A percentile compares a stretch with the other conserved stretches of the same genome.
phyloP scores from a whole-genome alignment of 2,329 filamentous ascomycete genomes.

The Penicillium janthinellum region DNA sequence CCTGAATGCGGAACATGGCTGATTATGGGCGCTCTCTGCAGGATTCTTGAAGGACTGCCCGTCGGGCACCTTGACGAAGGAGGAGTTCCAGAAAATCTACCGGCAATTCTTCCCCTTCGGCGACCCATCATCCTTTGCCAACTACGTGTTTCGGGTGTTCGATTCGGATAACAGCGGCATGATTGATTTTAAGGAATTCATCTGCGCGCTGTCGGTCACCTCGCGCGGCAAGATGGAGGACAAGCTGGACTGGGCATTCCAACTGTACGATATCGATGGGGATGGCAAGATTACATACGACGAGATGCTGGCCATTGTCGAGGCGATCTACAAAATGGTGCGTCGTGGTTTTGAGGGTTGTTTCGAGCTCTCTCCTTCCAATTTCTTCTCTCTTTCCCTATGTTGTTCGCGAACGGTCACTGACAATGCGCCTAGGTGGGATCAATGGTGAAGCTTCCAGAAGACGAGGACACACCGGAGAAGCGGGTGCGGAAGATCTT shows the following conservation, averaged over 20 bases:
- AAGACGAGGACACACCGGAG: constrained; percentile 98
- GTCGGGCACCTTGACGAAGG: constrained; percentile 92
- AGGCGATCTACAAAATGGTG: constrained; percentile 99
- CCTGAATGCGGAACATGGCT: neutral
- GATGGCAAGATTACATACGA: constrained; percentile 99
- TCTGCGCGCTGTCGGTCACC: constrained; percentile 95
- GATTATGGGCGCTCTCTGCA: constrained; percentile 40
- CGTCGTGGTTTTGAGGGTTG: constrained; percentile 13
- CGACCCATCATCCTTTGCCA: constrained; percentile 94
- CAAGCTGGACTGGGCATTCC: constrained; percentile 98
- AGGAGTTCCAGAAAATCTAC: constrained; percentile 99
- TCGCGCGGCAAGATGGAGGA: constrained; percentile 99
- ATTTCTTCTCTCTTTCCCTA: neutral
- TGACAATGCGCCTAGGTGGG: constrained; percentile 62
- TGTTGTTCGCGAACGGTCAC: neutral
- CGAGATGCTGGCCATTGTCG: constrained; percentile 97
- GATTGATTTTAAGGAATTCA: constrained; percentile 99
- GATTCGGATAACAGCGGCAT: constrained; percentile 95
- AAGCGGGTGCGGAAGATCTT: constrained; percentile 99
- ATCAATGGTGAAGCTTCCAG: constrained; percentile 97
- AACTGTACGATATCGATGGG: constrained; percentile 98
- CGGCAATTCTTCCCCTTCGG: constrained; percentile 99
- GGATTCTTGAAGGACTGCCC: constrained; percentile 98
- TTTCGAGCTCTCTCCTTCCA: neutral
- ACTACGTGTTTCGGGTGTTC: constrained; percentile 99